Conservation (phyloP, 2,329 filamentous ascomycete species). For the Claviceps quebecensis region DNA sequence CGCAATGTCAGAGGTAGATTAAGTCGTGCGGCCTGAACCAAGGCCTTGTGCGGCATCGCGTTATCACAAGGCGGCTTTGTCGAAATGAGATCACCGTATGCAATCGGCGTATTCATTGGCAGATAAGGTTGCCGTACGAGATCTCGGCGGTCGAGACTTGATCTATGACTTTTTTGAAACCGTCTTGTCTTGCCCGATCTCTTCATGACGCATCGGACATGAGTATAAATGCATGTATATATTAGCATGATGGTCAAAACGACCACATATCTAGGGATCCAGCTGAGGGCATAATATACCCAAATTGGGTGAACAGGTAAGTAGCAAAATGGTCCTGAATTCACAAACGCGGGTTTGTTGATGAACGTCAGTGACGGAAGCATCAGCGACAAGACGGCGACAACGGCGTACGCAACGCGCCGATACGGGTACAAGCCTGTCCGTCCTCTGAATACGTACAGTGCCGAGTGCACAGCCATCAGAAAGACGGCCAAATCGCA, state of each 20-base stretch:
- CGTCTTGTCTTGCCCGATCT: slow-evolving; percentile 19
- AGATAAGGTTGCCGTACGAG: slow-evolving; percentile 5
- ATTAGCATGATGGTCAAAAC: slow-evolving; percentile 48
- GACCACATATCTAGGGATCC: slow-evolving; percentile 62
- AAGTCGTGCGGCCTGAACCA: background rate
- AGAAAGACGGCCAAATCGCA: slow-evolving; percentile 59
- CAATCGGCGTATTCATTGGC: slow-evolving; percentile 18
- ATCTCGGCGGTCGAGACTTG: slow-evolving; percentile 5
- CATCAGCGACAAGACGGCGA: slow-evolving; percentile 42
- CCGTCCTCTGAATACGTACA: slow-evolving; percentile 53
- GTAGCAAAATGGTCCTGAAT: slow-evolving; percentile 55
- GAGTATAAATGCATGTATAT: slow-evolving; percentile 56
- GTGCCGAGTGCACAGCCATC: slow-evolving; percentile 57
- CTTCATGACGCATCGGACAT: slow-evolving; percentile 37
- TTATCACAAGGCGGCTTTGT: slow-evolving; percentile 12
- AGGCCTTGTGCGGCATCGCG: slow-evolving; percentile 7
- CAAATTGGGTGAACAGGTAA: slow-evolving; percentile 53
- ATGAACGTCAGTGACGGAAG: slow-evolving; percentile 51
- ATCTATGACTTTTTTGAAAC: background rate
- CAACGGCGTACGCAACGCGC: slow-evolving; percentile 41
- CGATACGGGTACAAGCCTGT: slow-evolving; percentile 58
- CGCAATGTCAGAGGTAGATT: background rate
- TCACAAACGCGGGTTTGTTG: slow-evolving; percentile 41
- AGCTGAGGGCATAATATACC: slow-evolving; percentile 54
- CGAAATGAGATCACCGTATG: slow-evolving; percentile 19